Percentiles rank a stretch among this genome's conserved stretches.
Conservation (phyloP, 305 asterid species). For the Fraxinus dipetala region DNA sequence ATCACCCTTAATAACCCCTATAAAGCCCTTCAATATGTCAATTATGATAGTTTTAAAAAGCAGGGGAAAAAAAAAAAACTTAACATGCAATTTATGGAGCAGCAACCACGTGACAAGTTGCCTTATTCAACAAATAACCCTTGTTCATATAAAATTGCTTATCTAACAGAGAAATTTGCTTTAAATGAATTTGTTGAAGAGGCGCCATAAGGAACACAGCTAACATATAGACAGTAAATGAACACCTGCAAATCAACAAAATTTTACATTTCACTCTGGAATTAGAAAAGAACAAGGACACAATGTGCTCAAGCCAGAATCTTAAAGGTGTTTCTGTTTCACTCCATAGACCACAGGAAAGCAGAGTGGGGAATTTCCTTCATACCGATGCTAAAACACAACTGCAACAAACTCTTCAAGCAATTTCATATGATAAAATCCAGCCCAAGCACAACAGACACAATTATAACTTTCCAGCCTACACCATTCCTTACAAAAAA, state of each 20-base stretch:
- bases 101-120: not conserved
- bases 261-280: not conserved
- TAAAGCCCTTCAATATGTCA: not conserved
- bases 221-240: not conserved
- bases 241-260: not conserved
- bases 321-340: not conserved
- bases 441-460: not conserved
- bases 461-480: not conserved
- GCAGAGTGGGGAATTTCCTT: not conserved
- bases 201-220: not conserved
- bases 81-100: not conserved
- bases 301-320: not conserved
- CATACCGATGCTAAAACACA: not conserved
- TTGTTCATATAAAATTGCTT: not conserved
- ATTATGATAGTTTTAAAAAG: not conserved
- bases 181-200: not conserved
- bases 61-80: not conserved
- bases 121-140: not conserved
- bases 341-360: not conserved
- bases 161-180: not conserved
- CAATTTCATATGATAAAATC: not conserved
- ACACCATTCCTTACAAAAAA: not conserved
- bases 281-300: not conserved
- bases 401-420: not conserved
- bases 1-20: not conserved